These are phyloP conservation scores for Apiotrichum gracile DNA, from an alignment of 1,284 basidiomycete species.

Conservation along the genomic window DNA sequence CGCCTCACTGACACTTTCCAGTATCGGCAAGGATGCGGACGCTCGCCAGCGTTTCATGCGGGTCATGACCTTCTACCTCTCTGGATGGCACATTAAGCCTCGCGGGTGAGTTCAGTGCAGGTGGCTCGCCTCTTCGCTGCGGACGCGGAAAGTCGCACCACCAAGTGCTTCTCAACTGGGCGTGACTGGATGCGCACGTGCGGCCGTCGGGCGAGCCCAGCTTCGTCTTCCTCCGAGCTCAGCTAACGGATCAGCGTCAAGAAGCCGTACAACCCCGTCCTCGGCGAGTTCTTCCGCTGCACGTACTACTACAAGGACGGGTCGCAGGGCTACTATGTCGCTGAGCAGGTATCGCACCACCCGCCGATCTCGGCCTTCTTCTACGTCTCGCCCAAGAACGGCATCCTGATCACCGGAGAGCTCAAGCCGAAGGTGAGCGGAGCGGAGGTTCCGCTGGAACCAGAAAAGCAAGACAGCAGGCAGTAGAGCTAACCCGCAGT, in stretches of 20 bases:
- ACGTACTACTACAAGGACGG: slow-evolving; percentile 89
- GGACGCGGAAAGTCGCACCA: too few relatives aligned
- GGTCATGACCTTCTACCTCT: slow-evolving; percentile 89
- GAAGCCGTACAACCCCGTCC: slow-evolving; percentile 98
- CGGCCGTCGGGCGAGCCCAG: too few relatives aligned
- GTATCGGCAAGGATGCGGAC: slow-evolving; percentile 51
- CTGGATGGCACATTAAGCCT: slow-evolving; percentile 99
- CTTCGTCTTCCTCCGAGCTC: too few relatives aligned
- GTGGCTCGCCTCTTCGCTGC: too few relatives aligned
- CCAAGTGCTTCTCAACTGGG: too few relatives aligned
- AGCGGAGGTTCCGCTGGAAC: background rate
- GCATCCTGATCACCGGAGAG: slow-evolving; percentile 75
- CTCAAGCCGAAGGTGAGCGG: slow-evolving; percentile 68
- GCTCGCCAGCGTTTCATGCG: slow-evolving; percentile 87
- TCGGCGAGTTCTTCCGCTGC: slow-evolving; percentile 97
- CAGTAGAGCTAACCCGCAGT: slow-evolving; percentile 37
- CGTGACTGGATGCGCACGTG: too few relatives aligned
- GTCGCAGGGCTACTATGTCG: slow-evolving; percentile 89
- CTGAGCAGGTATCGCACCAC: slow-evolving; percentile 70
- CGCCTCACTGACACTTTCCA: slow-evolving; percentile 8
- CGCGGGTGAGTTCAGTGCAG: slow-evolving; percentile 57
- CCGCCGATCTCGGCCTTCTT: slow-evolving; percentile 90
- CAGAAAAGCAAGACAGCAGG: too few relatives aligned
- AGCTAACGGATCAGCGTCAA: slow-evolving; percentile 59
- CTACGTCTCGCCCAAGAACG: slow-evolving; percentile 90